Conservation (phyloP, 306 rosid genomes). For the Lathyrus oleraceus region DNA sequence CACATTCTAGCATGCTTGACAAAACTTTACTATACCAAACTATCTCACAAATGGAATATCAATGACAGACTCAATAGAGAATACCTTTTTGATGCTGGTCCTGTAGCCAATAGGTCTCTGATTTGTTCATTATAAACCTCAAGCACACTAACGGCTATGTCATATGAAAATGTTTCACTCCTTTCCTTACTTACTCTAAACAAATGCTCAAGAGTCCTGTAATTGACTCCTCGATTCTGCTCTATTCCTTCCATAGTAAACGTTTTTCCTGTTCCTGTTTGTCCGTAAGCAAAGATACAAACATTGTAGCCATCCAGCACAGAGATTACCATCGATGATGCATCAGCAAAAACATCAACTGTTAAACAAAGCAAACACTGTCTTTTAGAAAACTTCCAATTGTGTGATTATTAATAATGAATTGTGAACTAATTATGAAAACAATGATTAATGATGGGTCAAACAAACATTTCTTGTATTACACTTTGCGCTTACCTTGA, state of each 20-base stretch:
- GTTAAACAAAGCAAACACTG: conserved; percentile 41
- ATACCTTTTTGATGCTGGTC: conserved; percentile 70
- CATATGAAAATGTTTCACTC: conserved; percentile 58
- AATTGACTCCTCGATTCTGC: conserved; percentile 82
- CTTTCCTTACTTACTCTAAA: conserved; percentile 69
- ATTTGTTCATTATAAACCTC: conserved; percentile 94
- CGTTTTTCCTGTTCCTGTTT: conserved; percentile 93
- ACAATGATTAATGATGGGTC: not conserved
- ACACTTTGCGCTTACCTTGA: conserved; percentile 51
- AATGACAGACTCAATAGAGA: conserved; percentile 32
- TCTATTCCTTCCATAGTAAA: conserved; percentile 92
- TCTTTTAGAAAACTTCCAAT: conserved; percentile 25
- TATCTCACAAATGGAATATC: not conserved
- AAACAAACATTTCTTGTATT: conserved; percentile 20
- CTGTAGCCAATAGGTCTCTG: conserved; percentile 72
- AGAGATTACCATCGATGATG: conserved; percentile 79
- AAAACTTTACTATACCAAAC: conserved; percentile 10
- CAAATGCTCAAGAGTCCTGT: conserved; percentile 79
- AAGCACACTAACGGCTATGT: conserved; percentile 79
- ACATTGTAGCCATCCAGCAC: conserved; percentile 87
- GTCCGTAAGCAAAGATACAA: conserved; percentile 91
- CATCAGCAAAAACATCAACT: conserved; percentile 83
- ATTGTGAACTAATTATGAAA: not conserved
- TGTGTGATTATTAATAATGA: not conserved
- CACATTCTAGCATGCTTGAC: conserved; percentile 28